Base-by-base conservation (phyloP, 768 basidiomycete species). In the Obba rivulosa region DNA sequence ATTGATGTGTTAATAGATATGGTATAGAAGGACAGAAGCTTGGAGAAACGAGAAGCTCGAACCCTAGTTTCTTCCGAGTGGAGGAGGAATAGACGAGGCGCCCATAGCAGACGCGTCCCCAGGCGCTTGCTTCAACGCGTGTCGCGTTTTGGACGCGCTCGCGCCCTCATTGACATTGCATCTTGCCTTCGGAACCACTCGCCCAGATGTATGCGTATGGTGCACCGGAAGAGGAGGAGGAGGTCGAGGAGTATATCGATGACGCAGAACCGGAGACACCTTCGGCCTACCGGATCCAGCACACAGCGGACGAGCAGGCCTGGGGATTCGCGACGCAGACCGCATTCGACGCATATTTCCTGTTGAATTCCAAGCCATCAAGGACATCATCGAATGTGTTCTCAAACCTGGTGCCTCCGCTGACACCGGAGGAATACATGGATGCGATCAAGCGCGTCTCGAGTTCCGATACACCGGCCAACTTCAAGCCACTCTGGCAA, bases 331-430 rank as follows among this genome's bases (percentile, higher is more conserved):
- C 88, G 41, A 76, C 80, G 3, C 75, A 78, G 21, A 81, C 88
- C 5, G 70, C 82, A 7, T 92, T 93, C 46, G 93, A 98, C 68
- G 81, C 85, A 18, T 98, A 95, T 69, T 89, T 98, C 63, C 73
- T 71, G 5, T 76, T 81, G 35, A 70, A 76, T 23, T 71, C 81
- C 8, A 72, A 80, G 20, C 76, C 84, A 14, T 67, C 81, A 1
- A 78, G 79, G 52, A 94, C 92, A 24, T 91, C 90, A 25, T 69
- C 81, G 50, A 84, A 86, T 57, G 77, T 90, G 42, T 92, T 92
- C 64, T 90, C 92, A 0, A 63, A 76, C 20, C 77, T 84, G 21
- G 78, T 91, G 25, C 74, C 82, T 20, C 86, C 90, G 1, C 71
- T 92, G 34, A 77, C 81, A 11, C 67, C 77, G 3, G 81, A 87